Conservation (phyloP, 768 basidiomycete genomes). For the Russula dissimulans region DNA sequence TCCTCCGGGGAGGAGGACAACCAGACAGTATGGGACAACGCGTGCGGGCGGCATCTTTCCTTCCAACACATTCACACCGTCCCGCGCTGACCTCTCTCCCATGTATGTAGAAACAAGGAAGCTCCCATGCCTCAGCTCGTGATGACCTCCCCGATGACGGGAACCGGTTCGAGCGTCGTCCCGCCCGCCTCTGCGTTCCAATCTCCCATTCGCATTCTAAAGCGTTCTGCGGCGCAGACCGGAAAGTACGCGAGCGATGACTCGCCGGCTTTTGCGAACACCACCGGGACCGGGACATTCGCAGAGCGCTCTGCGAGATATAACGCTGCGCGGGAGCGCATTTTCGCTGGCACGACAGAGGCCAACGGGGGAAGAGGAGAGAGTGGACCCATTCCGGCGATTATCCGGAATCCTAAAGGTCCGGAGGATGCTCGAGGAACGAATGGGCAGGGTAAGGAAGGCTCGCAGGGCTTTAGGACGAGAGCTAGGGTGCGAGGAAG, state of each 20-base stretch:
- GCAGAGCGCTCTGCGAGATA: slow-evolving; percentile 67
- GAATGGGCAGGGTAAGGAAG: not conserved
- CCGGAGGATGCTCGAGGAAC: not conserved
- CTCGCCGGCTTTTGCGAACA: slow-evolving; percentile 20
- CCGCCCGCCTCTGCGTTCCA: slow-evolving; percentile 52
- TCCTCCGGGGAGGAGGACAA: slow-evolving; percentile 36
- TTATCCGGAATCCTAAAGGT: slow-evolving; percentile 17
- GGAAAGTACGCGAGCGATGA: slow-evolving; percentile 17
- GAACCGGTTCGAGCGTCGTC: slow-evolving; percentile 27
- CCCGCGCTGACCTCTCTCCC: not conserved
- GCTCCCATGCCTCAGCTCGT: slow-evolving; percentile 61
- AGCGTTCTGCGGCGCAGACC: slow-evolving; percentile 36
- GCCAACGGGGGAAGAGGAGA: not conserved
- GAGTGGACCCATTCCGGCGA: not conserved
- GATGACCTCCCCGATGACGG: slow-evolving; percentile 32
- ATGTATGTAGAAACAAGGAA: slow-evolving; percentile 41
- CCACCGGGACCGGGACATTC: slow-evolving; percentile 30
- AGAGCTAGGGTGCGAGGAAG: not conserved
- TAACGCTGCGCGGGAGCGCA: slow-evolving; percentile 62
- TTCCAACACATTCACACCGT: not conserved
- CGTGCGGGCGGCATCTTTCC: slow-evolving; percentile 39
- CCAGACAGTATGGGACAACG: slow-evolving; percentile 57
- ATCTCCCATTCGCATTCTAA: slow-evolving; percentile 59
- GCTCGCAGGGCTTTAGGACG: slow-evolving; percentile 9
- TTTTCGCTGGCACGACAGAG: slow-evolving; percentile 37